Base-by-base conservation (phyloP, 148 eudicot genomes). In the Pouteria glomerata region DNA sequence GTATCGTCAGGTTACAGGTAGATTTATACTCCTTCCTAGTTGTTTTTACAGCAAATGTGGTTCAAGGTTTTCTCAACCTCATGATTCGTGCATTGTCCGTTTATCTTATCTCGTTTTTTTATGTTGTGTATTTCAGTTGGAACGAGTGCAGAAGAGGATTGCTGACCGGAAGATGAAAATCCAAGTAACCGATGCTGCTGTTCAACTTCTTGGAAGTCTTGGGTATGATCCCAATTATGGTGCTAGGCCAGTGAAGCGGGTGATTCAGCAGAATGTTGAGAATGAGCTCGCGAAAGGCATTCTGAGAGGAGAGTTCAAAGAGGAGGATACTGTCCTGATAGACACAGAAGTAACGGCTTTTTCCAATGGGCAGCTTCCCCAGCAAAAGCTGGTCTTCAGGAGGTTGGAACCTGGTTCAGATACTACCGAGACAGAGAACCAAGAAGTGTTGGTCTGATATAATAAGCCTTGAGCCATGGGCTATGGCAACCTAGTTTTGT, bases 171-270 rank as follows among this genome's bases (percentile, higher is more conserved):
- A 95, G 80, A 91, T 94, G 88, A 85, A 78, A 42, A 81, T 91
- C 23, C 71, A 78, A 56, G 96, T 94, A 63, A 85, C 83, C 26
- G 96, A 94, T 23, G 86, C 86, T 21, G 98, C 98, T 59, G 51
- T 95, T 63, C 73, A 89, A 80, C 91, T 89, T 23, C 86, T 95
- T 8, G 98, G 96, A 30, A 89, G 81, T 73, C 96, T 95, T 0
- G 98, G 98, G 18, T 95, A 91, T 61, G 98, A 95, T 60, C 98
- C 98, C 21, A 95, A 86, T 82, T 94, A 89, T 45, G 98, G 98
- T 66, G 98, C 98, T 6, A 79, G 98, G 80, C 98, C 98, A 0
- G 98, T 91, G 47, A 95, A 95, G 77, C 87, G 98, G 30, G 97
- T 95, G 41, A 89, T 91, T 52, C 98, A 94, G 69, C 98, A 91